Base-by-base conservation (phyloP, 441 rosid species). In the Adansonia grandidieri region DNA sequence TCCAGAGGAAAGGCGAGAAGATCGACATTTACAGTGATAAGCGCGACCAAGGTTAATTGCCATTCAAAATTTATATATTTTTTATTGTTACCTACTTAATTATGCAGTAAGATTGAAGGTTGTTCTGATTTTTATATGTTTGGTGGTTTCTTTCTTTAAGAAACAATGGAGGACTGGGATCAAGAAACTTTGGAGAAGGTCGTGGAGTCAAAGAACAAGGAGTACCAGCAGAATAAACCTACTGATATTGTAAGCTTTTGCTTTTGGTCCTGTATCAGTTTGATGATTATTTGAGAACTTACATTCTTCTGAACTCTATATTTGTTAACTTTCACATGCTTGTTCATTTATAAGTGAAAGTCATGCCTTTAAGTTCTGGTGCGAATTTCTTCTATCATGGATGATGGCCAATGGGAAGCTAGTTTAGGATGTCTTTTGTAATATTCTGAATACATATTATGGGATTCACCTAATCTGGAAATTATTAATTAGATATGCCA, bases 131-230 rank as follows among this genome's bases (percentile, higher is more conserved):
- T 58, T 61, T 70, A 8, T 75, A 6, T 74, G 17, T 28, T 11
- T 67, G 65, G 17, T 66, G 50, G 53, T 56, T 65, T 72, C 20
- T 56, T 28, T 67, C 24, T 57, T 79, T 14, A 77, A 90, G 98
- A 85, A 40, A 80, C 88, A 0, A 96, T 96, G 98, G 98, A 93
- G 77, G 94, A 96, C 51, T 96, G 98, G 98, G 99, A 96, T 84
- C 98, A 94, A 81, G 98, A 88, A 78, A 93, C 92, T 9, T 81
- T 96, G 84, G 99, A 96, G 89, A 92, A 92, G 83, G 99, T 94
- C 58, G 91, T 94, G 77, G 94, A 93, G 80, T 93, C 96, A 0
- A 96, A 94, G 93, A 87, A 79, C 70, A 88, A 57, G 0, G 97
- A 96, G 80, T 93, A 96, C 79, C 86, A 93, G 77, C 92, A 87